Conservation (phyloP, 2,329 filamentous ascomycete species). For the Capronia americana region DNA sequence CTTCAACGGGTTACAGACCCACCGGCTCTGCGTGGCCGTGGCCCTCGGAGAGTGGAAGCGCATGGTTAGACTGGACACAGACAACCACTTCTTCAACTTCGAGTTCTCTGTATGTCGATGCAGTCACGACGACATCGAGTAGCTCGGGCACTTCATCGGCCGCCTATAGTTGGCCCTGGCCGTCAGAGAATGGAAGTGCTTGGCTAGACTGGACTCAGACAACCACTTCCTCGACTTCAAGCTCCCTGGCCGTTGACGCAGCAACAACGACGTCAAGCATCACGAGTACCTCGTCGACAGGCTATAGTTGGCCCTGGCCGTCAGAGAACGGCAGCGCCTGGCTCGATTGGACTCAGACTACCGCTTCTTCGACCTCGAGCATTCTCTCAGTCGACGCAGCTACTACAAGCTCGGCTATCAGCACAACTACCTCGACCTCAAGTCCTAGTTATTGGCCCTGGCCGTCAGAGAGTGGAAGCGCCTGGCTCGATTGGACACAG, state of each 20-base stretch:
- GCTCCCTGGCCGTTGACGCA: neutral
- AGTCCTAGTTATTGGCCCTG: neutral
- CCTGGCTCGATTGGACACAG: conserved; percentile 7
- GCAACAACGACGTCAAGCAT: conserved; percentile 1
- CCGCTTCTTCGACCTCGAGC: neutral
- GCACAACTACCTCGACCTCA: neutral
- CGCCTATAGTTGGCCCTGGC: neutral
- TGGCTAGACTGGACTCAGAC: conserved; percentile 13
- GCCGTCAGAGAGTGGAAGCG: conserved; percentile 11
- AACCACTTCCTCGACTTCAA: neutral
- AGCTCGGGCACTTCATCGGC: neutral
- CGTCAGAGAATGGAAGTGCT: conserved; percentile 9
- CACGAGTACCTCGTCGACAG: neutral
- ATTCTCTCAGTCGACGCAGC: neutral
- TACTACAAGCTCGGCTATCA: conserved; percentile 2
- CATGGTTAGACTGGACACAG: conserved; percentile 6
- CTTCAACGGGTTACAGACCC: conserved; percentile 4
- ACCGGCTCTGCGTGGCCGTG: conserved; percentile 4
- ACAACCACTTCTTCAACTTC: conserved; percentile 14
- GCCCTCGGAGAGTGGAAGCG: conserved; percentile 5
- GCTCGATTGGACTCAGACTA: conserved; percentile 4
- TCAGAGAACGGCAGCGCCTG: conserved; percentile 13
- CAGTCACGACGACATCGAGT: conserved; percentile 12
- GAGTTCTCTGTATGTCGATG: conserved; percentile 9
- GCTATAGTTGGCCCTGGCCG: conserved; percentile 1